Evolutionary conservation across 176 grass and related monocot species (phyloP).

Genomic region (Paspalum notatum): DNA sequence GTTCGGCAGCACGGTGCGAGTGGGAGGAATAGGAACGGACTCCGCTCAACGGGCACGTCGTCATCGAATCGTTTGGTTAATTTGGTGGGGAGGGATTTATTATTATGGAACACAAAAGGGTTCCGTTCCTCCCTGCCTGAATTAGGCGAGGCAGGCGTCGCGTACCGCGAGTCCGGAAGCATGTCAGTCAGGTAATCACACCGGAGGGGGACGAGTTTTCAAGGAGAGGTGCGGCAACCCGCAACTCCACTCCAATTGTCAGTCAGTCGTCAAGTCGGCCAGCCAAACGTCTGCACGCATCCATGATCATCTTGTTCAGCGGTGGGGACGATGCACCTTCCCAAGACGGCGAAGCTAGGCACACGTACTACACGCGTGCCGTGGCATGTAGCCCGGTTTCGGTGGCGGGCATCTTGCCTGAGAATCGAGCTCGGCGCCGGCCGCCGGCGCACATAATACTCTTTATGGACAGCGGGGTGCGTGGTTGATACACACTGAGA

Average conservation of each 20-base stretch:
- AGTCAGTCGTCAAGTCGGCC: not conserved
- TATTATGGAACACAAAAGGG: conserved; percentile 8
- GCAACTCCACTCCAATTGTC: too few species aligned
- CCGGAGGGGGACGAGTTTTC: not conserved
- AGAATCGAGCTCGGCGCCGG: not conserved
- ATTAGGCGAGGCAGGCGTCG: conserved; percentile 7
- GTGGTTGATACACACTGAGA: not conserved
- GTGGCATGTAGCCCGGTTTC: not conserved
- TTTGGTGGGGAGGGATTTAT: not conserved
- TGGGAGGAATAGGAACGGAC: too few species aligned
- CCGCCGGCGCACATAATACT: not conserved
- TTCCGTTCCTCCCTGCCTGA: conserved; percentile 21
- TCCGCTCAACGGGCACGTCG: too few species aligned
- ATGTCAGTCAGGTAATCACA: conserved; percentile 1
- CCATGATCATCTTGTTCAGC: not conserved
- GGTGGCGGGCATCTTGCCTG: not conserved
- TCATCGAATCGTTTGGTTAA: not conserved
- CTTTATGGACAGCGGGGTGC: not conserved
- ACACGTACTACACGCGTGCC: not conserved
- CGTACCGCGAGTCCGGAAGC: not conserved
- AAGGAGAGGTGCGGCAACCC: not conserved
- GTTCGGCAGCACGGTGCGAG: conserved; percentile 29
- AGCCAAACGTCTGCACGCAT: not conserved
- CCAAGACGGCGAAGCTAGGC: not conserved
- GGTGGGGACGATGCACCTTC: conserved; percentile 15